Percentiles rank a stretch among this genome's conserved stretches.
phyloP scores from a whole-genome alignment of 371 early-diverging fungal genomes.

The Saksenaea oblongispora region DNA sequence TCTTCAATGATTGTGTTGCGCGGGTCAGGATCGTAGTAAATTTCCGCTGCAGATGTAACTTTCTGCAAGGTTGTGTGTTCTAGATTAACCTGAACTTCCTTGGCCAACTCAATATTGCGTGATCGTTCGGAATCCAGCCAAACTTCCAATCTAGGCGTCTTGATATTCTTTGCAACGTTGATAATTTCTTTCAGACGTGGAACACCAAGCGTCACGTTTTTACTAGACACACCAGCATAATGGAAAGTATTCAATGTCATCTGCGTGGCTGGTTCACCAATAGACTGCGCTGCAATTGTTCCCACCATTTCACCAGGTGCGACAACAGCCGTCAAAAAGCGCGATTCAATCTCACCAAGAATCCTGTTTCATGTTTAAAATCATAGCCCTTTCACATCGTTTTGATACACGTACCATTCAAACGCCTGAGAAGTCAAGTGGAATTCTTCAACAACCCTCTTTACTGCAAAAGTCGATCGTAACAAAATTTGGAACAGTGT shows the following conservation, averaged over 20 bases:
- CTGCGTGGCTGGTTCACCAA: slow-evolving; percentile 99
- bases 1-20: slow-evolving; percentile 84
- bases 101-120: slow-evolving; percentile 83
- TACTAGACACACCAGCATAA: slow-evolving; percentile 98
- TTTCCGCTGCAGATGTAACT: slow-evolving; percentile 86
- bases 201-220: slow-evolving; percentile 99
- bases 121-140: slow-evolving; percentile 81
- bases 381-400: background rate
- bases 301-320: slow-evolving; percentile 99
- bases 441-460: slow-evolving; percentile 90
- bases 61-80: slow-evolving; percentile 93
- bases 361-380: slow-evolving; percentile 40
- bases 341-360: slow-evolving; percentile 89
- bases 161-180: slow-evolving; percentile 97
- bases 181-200: slow-evolving; percentile 99
- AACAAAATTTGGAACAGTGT: slow-evolving; percentile 86
- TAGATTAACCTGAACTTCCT: slow-evolving; percentile 87
- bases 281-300: slow-evolving; percentile 98
- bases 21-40: slow-evolving; percentile 98
- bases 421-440: slow-evolving; percentile 87
- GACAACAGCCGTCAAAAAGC: slow-evolving; percentile 91
- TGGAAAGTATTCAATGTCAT: slow-evolving; percentile 99
- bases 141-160: slow-evolving; percentile 94
- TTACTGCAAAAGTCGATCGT: slow-evolving; percentile 82
- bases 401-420: slow-evolving; percentile 64